A percentile compares a stretch with the other conserved stretches of the same genome.
These are phyloP conservation scores for Orbilia quercus DNA, from an alignment of 2,329 filamentous ascomycete species.

Conservation along the genomic window DNA sequence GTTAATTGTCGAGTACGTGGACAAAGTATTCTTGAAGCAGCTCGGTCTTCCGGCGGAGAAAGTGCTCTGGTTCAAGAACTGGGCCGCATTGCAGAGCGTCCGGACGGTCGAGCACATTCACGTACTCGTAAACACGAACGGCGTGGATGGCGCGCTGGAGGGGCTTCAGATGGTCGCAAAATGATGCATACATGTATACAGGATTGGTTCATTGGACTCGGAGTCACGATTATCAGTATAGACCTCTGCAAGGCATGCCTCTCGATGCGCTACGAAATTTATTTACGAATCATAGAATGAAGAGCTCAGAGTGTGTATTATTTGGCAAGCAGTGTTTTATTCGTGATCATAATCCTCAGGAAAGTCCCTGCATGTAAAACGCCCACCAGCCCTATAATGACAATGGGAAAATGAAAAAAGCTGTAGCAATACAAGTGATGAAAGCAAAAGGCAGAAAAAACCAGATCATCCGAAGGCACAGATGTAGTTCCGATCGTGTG, in stretches of 20 bases:
- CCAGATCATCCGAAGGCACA: constrained; percentile 12
- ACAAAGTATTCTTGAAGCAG: constrained; percentile 71
- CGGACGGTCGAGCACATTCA: constrained; percentile 93
- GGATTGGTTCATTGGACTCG: background rate
- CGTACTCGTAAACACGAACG: constrained; percentile 69
- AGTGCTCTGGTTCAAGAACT: constrained; percentile 93
- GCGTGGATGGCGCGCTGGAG: constrained; percentile 65
- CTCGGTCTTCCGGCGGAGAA: constrained; percentile 66
- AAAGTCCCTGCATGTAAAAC: constrained; percentile 52
- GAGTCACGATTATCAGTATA: background rate
- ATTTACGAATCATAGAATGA: background rate
- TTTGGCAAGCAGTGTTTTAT: constrained; percentile 56
- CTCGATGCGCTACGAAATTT: too few species aligned
- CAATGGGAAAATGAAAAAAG: constrained; percentile 35
- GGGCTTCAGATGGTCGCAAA: constrained; percentile 66
- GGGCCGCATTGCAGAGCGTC: constrained; percentile 84
- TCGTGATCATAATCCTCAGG: constrained; percentile 52
- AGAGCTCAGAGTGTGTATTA: constrained; percentile 26
- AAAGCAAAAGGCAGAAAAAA: constrained; percentile 20
- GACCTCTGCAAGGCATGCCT: too few species aligned
- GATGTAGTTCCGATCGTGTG: constrained; percentile 32
- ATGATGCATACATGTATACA: constrained; percentile 68
- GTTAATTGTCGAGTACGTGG: constrained; percentile 78
- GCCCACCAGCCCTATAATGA: constrained; percentile 56
- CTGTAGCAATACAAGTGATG: constrained; percentile 43